Evolutionary conservation across 176 grass and related monocot genomes (phyloP), one percentile per base, ranked within the genome.

Genomic region (Puccinellia tenuiflora): DNA sequence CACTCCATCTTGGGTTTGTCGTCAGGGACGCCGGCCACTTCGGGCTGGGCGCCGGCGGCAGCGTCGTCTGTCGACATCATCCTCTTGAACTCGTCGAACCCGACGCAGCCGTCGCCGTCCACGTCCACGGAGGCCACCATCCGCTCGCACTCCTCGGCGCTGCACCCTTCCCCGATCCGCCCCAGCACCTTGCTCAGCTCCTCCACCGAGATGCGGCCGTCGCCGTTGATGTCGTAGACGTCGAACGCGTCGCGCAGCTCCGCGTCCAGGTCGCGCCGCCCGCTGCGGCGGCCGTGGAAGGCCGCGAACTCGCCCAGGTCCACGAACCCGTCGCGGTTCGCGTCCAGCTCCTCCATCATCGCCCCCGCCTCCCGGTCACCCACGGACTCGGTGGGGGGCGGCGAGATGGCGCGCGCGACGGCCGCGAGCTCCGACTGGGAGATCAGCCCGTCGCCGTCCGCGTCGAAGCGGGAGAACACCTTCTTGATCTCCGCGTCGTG

Each of bases 81-180:
- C 78, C 76, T 96, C 79, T 94, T 99, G 79, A 99, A 99, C 77
- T 99, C 96, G 29, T 99, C 91, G 79, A 94, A 99, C 0, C 69
- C 90, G 22, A 99, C 96, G 84, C 68, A 89, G 0, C 93, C 93
- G 48, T 99, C 96, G 40, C 96, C 93, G 14, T 98, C 93, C 1
- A 76, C 45, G 31, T 96, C 93, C 6, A 99, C 96, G 30, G 83
- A 81, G 25, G 81, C 75, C 37, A 99, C 92, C 93, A 99, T 99
- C 74, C 86, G 22, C 12, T 86, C 73, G 77, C 93, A 99, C 12
- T 99, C 93, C 40, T 88, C 78, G 52, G 81, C 13, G 46, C 68
- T 72, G 81, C 89, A 92, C 0, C 78, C 87, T n/a, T 96, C 87
- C 3, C 93, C 96, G 57, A 99, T 88, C 1, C 65, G 57, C 1